Evolutionary conservation across 2,329 filamentous ascomycete genomes (phyloP), one percentile per base, ranked within the genome.

Genomic region (Blumeria hordei): DNA sequence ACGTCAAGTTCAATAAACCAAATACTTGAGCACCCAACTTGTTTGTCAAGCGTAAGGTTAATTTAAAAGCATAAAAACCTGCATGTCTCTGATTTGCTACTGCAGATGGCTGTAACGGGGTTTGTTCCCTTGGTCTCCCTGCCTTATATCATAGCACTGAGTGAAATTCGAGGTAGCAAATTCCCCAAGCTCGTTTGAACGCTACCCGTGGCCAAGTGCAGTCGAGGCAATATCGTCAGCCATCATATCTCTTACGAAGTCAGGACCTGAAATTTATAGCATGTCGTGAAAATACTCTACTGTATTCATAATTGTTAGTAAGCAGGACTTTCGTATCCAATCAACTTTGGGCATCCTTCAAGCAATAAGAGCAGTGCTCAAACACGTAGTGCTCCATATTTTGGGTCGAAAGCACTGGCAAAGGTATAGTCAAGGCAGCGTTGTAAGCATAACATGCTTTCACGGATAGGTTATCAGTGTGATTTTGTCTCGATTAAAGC

Each of bases 221-320:
- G 21, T 28, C 21, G 2, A 28, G 21, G 85, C 80, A 47, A 83
- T 71, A 69, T 94, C 87, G 11, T 80, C 82, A 39, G 77, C 70
- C 6, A 87, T 94, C 58, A 94, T 74, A 55, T 78, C 70, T 54
- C 71, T 69, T 49, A 94, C 68, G 60, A 93, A 86, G 3, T 71
- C 73, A 41, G 72, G 71, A 61, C 90, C 80, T 0, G 88, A 81
- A 61, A 85, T 74, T 66, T 81, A 84, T 55, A 95, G 71, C 87
- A 95, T 88, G 64, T 95, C 82, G 67, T 96, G 90, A 64, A 96
- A 92, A 66, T 96, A 90, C 71, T 95, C 88, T 10, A 96, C 21
- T 28, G 21, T 28, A 28, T 28, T 28, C 21, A 96, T 78, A 28
- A 83, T 92, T 70, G 94, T 94, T 60, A 95, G 70, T 14, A 75